Evolutionary conservation across 495 filamentous ascomycete species (phyloP).

Genomic region (Tuber brumale): DNA sequence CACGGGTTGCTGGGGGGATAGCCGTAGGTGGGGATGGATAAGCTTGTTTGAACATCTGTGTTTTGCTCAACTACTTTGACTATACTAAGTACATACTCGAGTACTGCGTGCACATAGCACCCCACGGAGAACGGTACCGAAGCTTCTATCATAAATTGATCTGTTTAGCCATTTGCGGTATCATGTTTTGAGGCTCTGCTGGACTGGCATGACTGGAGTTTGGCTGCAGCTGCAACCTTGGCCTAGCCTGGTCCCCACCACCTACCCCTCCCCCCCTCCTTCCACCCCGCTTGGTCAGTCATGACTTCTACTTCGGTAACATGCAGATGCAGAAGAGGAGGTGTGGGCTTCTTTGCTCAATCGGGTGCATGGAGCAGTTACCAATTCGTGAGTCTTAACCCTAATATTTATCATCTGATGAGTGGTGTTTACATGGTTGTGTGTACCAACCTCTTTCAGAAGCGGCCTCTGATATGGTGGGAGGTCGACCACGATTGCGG

Average conservation of each 20-base stretch:
- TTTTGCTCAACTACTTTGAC: neutral
- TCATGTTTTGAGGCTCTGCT: slow-evolving; percentile 3
- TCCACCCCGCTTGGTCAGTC: neutral
- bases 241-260: neutral
- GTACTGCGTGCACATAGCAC: neutral
- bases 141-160: neutral
- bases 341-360: neutral
- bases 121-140: neutral
- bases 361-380: neutral
- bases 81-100: neutral
- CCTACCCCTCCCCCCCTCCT: neutral
- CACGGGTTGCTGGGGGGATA: neutral
- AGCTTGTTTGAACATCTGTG: neutral
- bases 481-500: neutral
- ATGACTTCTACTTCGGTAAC: slow-evolving; percentile 1
- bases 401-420: neutral
- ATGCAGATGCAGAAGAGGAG: neutral
- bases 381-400: neutral
- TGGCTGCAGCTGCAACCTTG: neutral
- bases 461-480: neutral
- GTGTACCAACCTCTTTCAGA: neutral
- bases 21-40: neutral
- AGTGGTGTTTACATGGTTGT: neutral
- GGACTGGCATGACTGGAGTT: neutral
- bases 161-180: neutral